Conservation (phyloP, 805 yeast species). For the Priceomyces fermenticarens region DNA sequence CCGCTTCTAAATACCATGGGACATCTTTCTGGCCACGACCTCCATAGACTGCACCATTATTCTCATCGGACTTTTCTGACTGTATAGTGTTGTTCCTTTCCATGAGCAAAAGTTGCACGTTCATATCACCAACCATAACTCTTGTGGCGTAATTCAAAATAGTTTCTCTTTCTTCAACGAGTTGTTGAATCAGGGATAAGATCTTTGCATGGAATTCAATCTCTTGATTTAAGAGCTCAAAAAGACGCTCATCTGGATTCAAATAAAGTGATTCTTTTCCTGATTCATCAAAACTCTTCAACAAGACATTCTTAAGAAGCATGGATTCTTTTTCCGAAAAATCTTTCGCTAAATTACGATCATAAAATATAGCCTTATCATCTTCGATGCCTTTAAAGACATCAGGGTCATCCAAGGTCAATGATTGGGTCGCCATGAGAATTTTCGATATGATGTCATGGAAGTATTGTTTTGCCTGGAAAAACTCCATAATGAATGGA, state of each 20-base stretch:
- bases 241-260: conserved; percentile 38
- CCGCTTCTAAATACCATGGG: conserved; percentile 75
- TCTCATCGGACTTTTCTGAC: conserved; percentile 36
- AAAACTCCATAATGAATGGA: conserved; percentile 64
- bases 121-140: conserved; percentile 71
- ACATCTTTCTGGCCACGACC: conserved; percentile 40
- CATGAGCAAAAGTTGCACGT: conserved; percentile 52
- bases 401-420: conserved; percentile 73
- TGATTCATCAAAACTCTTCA: conserved; percentile 38
- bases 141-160: conserved; percentile 71
- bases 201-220: conserved; percentile 32
- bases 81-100: conserved; percentile 42
- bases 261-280: conserved; percentile 33
- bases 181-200: conserved; percentile 46
- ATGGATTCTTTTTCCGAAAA: conserved; percentile 51
- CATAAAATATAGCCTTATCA: conserved; percentile 45
- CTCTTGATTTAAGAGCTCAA: conserved; percentile 36
- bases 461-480: conserved; percentile 67
- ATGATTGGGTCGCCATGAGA: conserved; percentile 64
- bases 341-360: conserved; percentile 33
- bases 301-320: conserved; percentile 44
- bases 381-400: conserved; percentile 63
- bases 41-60: conserved; percentile 24
- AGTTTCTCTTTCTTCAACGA: conserved; percentile 69
- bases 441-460: conserved; percentile 59